Evolutionary conservation across 345 rosid species (phyloP), one percentile per base, ranked within the genome.

Genomic region (Murraya paniculata): DNA sequence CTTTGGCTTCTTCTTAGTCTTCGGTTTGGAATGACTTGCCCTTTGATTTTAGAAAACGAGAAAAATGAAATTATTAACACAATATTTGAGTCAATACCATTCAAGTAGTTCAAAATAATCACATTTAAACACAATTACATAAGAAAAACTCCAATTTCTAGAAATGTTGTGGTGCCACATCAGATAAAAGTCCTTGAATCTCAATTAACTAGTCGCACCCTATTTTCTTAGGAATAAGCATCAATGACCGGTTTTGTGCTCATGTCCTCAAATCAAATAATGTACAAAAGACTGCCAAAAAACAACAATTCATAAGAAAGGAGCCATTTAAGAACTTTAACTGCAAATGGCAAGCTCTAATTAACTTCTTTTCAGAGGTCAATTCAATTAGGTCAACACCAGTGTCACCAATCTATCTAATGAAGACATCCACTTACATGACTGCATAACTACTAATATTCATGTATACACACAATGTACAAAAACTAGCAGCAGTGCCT

Each of bases 1-100:
- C 89, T 93, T 97, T 21, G 87, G 78, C 86, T 90, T 97, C 87
- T 94, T 97, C 90, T 91, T 97, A 80, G 95, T 82, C 88, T 90
- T 97, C 5, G 94, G 83, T 83, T 87, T 94, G 21, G 81, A 64
- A 62, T 84, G 82, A 73, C 82, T 89, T 9, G 85, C 82, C 79
- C 36, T 80, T 77, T 86, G 93, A 77, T 83, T 82, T 94, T 97
- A 91, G 91, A 78, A 77, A 71, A 88, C 14, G 77, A 0, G 72
- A 73, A 28, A 30, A 53, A 13, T n/a, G n/a, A 65, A 31, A 72
- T 55, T 24, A 62, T 14, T 58, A 27, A 64, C 41, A 36, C 11
- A 38, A 59, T 27, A 22, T 21, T 68, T 57, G 19, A 33, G 25
- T 38, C 72, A 5, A 62, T 9, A 18, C 1, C 33, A 57, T 33